phyloP scores from a whole-genome alignment of 345 rosid genomes.

The Citrus inodora region DNA sequence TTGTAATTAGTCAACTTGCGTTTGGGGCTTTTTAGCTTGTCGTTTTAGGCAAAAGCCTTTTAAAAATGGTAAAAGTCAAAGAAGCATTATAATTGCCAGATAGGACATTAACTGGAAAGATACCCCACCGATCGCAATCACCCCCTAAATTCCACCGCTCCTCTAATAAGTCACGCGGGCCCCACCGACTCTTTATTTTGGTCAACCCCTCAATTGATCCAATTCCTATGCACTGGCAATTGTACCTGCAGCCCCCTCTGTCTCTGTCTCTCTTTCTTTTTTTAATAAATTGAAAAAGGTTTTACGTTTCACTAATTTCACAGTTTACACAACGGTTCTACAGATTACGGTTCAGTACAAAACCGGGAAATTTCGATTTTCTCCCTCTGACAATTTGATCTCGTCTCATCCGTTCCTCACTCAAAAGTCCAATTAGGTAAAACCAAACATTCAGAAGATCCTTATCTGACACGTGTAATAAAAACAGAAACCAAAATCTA shows the following conservation, averaged over 20 bases:
- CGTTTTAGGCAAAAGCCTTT: not conserved
- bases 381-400: not conserved
- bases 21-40: not conserved
- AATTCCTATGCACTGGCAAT: not conserved
- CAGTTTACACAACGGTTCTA: not conserved
- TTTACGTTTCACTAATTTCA: no score
- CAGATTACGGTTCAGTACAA: not conserved
- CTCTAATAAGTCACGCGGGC: not conserved
- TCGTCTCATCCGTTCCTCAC: no score
- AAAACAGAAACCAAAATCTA: no score
- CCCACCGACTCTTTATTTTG: not conserved
- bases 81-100: not conserved
- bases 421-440: no score
- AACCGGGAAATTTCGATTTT: not conserved
- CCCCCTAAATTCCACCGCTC: slow-evolving; percentile 16
- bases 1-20: slow-evolving; percentile 17
- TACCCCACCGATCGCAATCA: not conserved
- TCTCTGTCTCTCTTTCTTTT: not conserved
- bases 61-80: slow-evolving; percentile 5
- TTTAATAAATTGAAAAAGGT: not conserved
- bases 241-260: not conserved
- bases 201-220: slow-evolving; percentile 22
- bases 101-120: slow-evolving; percentile 2
- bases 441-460: not conserved
- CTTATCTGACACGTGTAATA: not conserved